phyloP scores from a whole-genome alignment of 2,329 filamentous ascomycete species.

The Penicillium sp. region DNA sequence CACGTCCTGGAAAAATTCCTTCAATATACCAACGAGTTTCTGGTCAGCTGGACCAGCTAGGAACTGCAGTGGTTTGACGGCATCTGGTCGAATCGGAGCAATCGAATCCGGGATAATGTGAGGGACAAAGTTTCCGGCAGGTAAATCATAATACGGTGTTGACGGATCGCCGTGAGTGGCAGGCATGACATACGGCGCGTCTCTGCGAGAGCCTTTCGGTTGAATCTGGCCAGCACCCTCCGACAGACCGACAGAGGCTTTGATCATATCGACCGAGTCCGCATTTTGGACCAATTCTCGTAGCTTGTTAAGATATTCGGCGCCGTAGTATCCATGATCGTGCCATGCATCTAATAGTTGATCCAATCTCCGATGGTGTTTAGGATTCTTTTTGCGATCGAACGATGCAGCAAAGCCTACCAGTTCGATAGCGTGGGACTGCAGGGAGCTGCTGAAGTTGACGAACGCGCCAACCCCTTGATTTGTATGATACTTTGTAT shows the following conservation, averaged over 20 bases:
- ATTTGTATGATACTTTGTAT: conserved; percentile 54
- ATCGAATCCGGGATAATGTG: conserved; percentile 73
- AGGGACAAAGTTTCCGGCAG: conserved; percentile 75
- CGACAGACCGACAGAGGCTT: conserved; percentile 25
- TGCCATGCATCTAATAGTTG: conserved; percentile 68
- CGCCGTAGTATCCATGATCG: conserved; percentile 59
- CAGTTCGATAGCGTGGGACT: conserved; percentile 59
- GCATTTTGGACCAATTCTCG: conserved; percentile 53
- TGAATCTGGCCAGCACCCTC: conserved; percentile 29
- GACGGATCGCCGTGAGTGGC: conserved; percentile 70
- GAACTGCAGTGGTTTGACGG: conserved; percentile 69
- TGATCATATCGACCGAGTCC: conserved; percentile 28
- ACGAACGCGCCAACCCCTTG: conserved; percentile 38
- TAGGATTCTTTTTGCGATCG: conserved; percentile 57
- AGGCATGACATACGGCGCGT: conserved; percentile 67
- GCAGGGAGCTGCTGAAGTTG: conserved; percentile 54
- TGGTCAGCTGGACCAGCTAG: conserved; percentile 64
- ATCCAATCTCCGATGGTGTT: conserved; percentile 62
- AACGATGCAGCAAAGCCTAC: conserved; percentile 53
- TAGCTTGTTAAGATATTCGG: conserved; percentile 55
- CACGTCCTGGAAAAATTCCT: conserved; percentile 64
- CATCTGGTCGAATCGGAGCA: conserved; percentile 66
- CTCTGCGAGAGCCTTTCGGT: conserved; percentile 42
- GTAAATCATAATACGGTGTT: conserved; percentile 75
- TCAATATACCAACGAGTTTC: conserved; percentile 63